Percentiles rank a stretch among this genome's conserved stretches.
phyloP scores from a whole-genome alignment of 306 rosid species.

The Alnus rubra region DNA sequence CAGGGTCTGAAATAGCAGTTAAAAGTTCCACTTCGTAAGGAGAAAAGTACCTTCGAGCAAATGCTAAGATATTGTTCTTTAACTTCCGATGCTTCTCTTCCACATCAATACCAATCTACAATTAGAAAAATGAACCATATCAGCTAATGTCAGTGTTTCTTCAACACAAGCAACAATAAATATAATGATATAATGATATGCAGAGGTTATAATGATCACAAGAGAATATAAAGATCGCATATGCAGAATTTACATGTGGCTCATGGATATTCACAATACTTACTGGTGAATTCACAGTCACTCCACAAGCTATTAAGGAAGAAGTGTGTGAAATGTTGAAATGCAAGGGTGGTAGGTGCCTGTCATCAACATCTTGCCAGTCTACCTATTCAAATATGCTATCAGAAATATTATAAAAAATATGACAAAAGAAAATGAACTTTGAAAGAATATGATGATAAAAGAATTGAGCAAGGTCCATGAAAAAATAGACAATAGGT shows the following conservation, averaged over 20 bases:
- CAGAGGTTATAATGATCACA: background rate
- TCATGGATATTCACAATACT: constrained; percentile 33
- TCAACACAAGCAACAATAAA: constrained; percentile 17
- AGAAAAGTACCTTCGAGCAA: constrained; percentile 79
- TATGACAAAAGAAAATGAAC: background rate
- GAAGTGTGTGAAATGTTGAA: constrained; percentile 92
- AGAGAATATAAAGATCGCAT: constrained; percentile 4
- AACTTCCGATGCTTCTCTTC: constrained; percentile 78
- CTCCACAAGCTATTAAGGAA: constrained; percentile 89
- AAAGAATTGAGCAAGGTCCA: constrained; percentile 19
- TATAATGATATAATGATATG: background rate
- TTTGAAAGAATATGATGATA: background rate
- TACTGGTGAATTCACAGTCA: constrained; percentile 63
- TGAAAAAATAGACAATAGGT: constrained; percentile 4
- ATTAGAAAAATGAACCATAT: constrained; percentile 19
- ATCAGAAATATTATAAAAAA: constrained; percentile 22
- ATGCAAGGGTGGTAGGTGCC: constrained; percentile 71
- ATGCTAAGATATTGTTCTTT: constrained; percentile 66
- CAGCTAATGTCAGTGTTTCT: constrained; percentile 22
- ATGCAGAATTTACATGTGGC: constrained; percentile 5
- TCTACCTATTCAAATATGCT: constrained; percentile 54
- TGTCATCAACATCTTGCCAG: constrained; percentile 52
- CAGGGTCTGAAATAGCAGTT: constrained; percentile 66
- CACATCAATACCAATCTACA: constrained; percentile 88
- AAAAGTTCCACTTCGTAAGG: constrained; percentile 63